phyloP scores from a whole-genome alignment of 257 asterid species.

The Nyctanthes arbortristis region DNA sequence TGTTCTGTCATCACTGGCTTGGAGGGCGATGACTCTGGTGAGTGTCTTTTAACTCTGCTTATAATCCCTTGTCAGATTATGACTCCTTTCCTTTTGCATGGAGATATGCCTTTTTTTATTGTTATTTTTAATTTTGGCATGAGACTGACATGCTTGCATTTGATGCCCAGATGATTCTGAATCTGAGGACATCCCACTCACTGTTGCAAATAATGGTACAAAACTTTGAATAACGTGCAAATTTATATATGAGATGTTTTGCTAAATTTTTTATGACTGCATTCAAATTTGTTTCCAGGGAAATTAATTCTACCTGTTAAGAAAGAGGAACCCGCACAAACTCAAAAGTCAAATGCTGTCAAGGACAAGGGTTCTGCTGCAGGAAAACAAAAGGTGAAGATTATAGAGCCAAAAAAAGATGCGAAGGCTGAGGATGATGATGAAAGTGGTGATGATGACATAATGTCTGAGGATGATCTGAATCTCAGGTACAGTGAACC shows the following conservation, averaged over 20 bases:
- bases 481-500: constrained; percentile 35
- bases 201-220: constrained; percentile 50
- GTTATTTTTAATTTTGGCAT: not conserved
- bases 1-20: constrained; percentile 32
- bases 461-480: constrained; percentile 52
- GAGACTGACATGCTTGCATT: not conserved
- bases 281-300: constrained; percentile 27
- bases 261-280: not conserved
- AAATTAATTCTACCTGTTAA: constrained; percentile 40
- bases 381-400: constrained; percentile 66
- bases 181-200: constrained; percentile 47
- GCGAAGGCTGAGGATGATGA: constrained; percentile 24
- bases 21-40: constrained; percentile 44
- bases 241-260: not conserved
- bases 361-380: constrained; percentile 44
- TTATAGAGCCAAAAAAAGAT: constrained; percentile 52
- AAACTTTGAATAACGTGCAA: not conserved
- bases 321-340: constrained; percentile 50
- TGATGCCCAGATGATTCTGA: constrained; percentile 48
- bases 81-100: not conserved
- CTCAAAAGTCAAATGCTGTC: constrained; percentile 40
- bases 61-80: not conserved
- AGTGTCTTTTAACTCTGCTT: not conserved
- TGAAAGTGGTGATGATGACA: constrained; percentile 48
- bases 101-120: not conserved